These are phyloP conservation scores for Puccinia coronata DNA, from an alignment of 1,284 basidiomycete genomes.

Conservation along the genomic window DNA sequence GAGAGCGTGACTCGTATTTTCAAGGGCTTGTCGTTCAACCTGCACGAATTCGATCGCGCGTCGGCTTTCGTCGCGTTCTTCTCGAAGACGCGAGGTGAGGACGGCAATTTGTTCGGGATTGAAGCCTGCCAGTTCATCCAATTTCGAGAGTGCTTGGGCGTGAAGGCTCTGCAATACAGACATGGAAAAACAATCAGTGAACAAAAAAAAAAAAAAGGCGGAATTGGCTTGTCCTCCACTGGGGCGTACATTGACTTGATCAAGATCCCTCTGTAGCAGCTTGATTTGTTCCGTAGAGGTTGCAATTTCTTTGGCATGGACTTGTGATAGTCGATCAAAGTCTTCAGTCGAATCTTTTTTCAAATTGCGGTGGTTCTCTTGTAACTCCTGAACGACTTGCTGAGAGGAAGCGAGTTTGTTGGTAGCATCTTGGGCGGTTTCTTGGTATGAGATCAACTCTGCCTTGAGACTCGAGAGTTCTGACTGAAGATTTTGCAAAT, in stretches of 20 bases:
- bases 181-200: no score
- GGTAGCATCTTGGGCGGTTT: not conserved
- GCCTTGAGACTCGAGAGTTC: not conserved
- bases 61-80: slow-evolving; percentile 13
- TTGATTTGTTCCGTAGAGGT: not conserved
- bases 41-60: slow-evolving; percentile 20
- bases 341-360: slow-evolving; percentile 3
- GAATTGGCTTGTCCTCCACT: not conserved
- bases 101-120: not conserved
- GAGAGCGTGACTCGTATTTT: not conserved
- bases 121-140: slow-evolving; percentile 10
- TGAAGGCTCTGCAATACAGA: slow-evolving; percentile 8
- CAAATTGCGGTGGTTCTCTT: not conserved
- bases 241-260: slow-evolving; percentile 8
- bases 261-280: not conserved
- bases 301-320: not conserved
- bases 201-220: not conserved
- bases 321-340: not conserved
- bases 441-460: not conserved
- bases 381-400: not conserved
- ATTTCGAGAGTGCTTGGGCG: slow-evolving; percentile 8
- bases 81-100: slow-evolving; percentile 21
- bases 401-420: not conserved
- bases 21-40: slow-evolving; percentile 8
- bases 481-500: not conserved